A percentile compares a stretch with the other conserved stretches of the same genome.
Evolutionary conservation across 2,329 filamentous ascomycete genomes (phyloP).

Genomic region (Pseudogymnoascus sp.): DNA sequence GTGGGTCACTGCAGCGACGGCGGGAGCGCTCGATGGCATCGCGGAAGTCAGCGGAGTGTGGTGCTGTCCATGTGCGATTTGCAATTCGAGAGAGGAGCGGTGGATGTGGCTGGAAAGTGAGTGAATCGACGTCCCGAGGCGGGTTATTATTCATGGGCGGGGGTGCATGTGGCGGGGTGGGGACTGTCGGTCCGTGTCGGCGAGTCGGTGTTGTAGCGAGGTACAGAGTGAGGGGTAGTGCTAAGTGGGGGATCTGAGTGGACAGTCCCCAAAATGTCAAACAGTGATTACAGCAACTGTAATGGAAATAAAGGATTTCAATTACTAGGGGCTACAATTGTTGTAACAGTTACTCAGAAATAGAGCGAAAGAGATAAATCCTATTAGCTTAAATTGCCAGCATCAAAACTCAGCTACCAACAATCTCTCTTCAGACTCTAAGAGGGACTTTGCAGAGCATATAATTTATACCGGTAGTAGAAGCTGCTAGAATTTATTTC

Average conservation of each 20-base stretch:
- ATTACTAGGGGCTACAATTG: too few species aligned
- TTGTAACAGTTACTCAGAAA: too few species aligned
- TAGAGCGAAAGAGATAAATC: too few species aligned
- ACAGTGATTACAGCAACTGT: too few species aligned
- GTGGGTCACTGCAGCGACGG: background rate
- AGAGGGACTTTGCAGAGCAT: background rate
- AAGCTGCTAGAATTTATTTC: background rate
- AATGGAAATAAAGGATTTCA: too few species aligned
- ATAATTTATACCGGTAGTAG: background rate
- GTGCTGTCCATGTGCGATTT: background rate
- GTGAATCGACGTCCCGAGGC: background rate
- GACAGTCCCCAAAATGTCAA: too few species aligned
- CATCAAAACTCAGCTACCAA: too few species aligned
- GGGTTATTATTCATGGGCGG: conserved; percentile 6
- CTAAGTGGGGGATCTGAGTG: background rate
- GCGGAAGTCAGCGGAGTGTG: conserved; percentile 1
- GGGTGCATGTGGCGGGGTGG: conserved; percentile 1
- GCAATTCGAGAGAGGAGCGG: background rate
- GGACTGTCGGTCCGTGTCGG: background rate
- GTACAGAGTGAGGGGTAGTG: conserved; percentile 2
- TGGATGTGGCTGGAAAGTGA: background rate
- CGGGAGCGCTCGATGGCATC: conserved; percentile 8
- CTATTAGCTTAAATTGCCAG: too few species aligned
- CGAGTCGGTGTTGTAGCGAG: background rate
- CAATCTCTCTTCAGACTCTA: background rate